A percentile compares a stretch with the other conserved stretches of the same genome.
These are phyloP conservation scores for Fusarium luffae DNA, from an alignment of 2,329 filamentous ascomycete genomes.

Conservation along the genomic window DNA sequence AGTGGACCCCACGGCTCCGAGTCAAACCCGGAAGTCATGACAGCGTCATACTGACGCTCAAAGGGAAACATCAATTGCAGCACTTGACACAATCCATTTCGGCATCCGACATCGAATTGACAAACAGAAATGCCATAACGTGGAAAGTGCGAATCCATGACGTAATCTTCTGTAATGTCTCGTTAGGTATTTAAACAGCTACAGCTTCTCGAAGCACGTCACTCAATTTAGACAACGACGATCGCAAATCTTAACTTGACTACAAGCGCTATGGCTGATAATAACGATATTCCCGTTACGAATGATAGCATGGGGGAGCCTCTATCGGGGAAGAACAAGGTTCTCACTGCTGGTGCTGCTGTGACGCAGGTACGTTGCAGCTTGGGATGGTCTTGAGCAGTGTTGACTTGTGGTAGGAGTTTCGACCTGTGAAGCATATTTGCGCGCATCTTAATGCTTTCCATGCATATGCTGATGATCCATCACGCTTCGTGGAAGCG, in stretches of 20 bases:
- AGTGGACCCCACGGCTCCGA: conserved; percentile 25
- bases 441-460: conserved; percentile 91
- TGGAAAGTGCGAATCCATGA: conserved; percentile 17
- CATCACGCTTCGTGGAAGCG: conserved; percentile 75
- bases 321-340: conserved; percentile 64
- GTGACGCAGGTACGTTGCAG: conserved; percentile 61
- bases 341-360: conserved; percentile 70
- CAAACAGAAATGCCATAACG: background rate
- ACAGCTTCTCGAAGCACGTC: background rate
- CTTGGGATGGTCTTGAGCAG: accelerated
- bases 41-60: conserved; percentile 37
- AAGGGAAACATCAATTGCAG: background rate
- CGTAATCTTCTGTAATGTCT: conserved; percentile 7
- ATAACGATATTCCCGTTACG: conserved; percentile 19
- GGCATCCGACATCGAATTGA: background rate
- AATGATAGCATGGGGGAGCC: conserved; percentile 56
- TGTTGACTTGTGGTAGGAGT: conserved; percentile 58
- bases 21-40: conserved; percentile 13
- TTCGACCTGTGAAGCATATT: conserved; percentile 77
- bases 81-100: background rate
- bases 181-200: background rate
- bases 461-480: conserved; percentile 82
- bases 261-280: conserved; percentile 9
- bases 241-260: conserved; percentile 24
- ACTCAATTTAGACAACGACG: background rate